A percentile compares a stretch with the other conserved stretches of the same genome.
phyloP scores from a whole-genome alignment of 805 yeast species.

The Lipomyces anomalus region DNA sequence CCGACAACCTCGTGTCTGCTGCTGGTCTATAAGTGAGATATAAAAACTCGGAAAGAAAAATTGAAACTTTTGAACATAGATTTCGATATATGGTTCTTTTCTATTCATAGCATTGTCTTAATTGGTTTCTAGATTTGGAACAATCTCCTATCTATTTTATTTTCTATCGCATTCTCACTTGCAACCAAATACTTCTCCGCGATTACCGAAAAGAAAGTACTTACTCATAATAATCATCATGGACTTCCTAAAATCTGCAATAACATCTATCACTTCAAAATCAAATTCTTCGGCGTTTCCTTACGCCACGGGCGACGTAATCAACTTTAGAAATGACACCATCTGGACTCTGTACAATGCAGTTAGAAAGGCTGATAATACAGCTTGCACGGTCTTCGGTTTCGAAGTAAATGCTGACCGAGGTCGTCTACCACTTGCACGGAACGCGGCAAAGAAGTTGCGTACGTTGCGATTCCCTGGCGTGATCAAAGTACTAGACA shows the following conservation, averaged over 20 bases:
- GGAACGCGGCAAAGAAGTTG: constrained; percentile 43
- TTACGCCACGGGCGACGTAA: constrained; percentile 28
- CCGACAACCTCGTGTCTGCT: too few relatives aligned
- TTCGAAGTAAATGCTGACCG: constrained; percentile 43
- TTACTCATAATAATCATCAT: too few relatives aligned
- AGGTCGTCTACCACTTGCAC: constrained; percentile 37
- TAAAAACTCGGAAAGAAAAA: too few relatives aligned
- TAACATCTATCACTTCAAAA: constrained; percentile 25
- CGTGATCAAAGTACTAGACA: constrained; percentile 55
- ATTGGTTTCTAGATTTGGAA: too few relatives aligned
- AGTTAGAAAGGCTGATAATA: constrained; percentile 40
- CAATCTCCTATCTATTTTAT: too few relatives aligned
- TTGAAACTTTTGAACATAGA: too few relatives aligned
- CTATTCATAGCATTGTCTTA: too few relatives aligned
- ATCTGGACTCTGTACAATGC: constrained; percentile 63
- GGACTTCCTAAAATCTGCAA: constrained; percentile 31
- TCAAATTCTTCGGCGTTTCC: constrained; percentile 30
- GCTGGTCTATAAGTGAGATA: too few relatives aligned
- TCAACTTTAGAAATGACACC: constrained; percentile 29
- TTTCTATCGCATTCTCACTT: too few relatives aligned
- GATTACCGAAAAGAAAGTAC: too few relatives aligned
- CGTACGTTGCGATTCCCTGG: constrained; percentile 67
- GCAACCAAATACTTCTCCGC: too few relatives aligned
- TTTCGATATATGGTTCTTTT: too few relatives aligned
- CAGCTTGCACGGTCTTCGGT: constrained; percentile 59